Percentiles rank a stretch among this genome's conserved stretches.
Conservation (phyloP, 495 filamentous ascomycete genomes). For the Cryomyces minteri region DNA sequence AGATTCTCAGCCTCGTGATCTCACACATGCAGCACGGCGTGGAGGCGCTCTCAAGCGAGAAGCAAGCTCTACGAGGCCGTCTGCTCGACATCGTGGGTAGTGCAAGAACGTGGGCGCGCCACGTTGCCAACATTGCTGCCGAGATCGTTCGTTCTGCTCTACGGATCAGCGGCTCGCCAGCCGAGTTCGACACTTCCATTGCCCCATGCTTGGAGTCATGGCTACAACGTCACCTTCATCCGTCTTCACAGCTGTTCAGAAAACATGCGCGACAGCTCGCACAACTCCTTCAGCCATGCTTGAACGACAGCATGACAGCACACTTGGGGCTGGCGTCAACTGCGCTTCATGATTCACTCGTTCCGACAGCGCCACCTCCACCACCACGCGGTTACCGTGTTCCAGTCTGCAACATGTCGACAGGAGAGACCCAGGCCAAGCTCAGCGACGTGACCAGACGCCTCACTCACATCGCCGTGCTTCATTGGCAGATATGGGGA, state of each 20-base stretch:
- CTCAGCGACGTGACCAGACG: slow-evolving; percentile 52
- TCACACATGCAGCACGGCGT: background rate
- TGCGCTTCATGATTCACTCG: slow-evolving; percentile 16
- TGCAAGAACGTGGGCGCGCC: slow-evolving; percentile 4
- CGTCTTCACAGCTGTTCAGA: slow-evolving; percentile 7
- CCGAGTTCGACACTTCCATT: slow-evolving; percentile 4
- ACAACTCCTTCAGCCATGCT: slow-evolving; percentile 8
- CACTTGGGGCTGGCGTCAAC: slow-evolving; percentile 13
- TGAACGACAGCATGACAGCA: slow-evolving; percentile 7
- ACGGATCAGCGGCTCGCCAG: slow-evolving; percentile 1
- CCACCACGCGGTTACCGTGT: too few relatives aligned
- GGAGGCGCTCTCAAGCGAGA: background rate
- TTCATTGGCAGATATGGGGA: slow-evolving; percentile 83
- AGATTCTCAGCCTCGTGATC: slow-evolving; percentile 30
- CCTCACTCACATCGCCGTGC: slow-evolving; percentile 56
- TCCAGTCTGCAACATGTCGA: background rate
- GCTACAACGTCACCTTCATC: slow-evolving; percentile 6
- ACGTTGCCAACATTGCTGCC: slow-evolving; percentile 14
- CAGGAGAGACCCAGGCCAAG: slow-evolving; percentile 12
- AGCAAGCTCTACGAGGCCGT: slow-evolving; percentile 7
- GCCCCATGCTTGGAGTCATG: slow-evolving; percentile 1
- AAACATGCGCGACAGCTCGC: slow-evolving; percentile 8
- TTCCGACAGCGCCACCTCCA: background rate
- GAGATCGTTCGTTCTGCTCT: slow-evolving; percentile 11
- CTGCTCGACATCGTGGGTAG: slow-evolving; percentile 14